A percentile compares a stretch with the other conserved stretches of the same genome.
Evolutionary conservation across 1,284 basidiomycete species (phyloP).

Genomic region (Apiotrichum laibachii): DNA sequence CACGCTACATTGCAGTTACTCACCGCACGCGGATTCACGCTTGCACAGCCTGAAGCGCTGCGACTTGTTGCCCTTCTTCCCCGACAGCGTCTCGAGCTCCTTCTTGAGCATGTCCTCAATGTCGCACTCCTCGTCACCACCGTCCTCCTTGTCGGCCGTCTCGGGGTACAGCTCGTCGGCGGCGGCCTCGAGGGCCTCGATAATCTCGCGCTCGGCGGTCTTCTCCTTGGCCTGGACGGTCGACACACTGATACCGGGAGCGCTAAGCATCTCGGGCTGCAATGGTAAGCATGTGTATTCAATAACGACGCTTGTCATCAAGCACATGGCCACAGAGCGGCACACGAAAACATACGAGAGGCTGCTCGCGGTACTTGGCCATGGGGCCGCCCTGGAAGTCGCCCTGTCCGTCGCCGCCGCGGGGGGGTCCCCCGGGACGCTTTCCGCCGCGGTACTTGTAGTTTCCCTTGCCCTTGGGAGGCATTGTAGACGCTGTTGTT

Average conservation of each 20-base stretch:
- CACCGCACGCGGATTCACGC: slow-evolving; percentile 34
- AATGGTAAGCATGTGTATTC: neutral
- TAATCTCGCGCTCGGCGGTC: slow-evolving; percentile 41
- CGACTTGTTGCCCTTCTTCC: slow-evolving; percentile 28
- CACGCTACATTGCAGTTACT: neutral
- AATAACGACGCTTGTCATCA: no score
- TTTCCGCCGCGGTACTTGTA: slow-evolving; percentile 2
- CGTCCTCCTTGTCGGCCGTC: slow-evolving; percentile 16
- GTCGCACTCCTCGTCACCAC: slow-evolving; percentile 33
- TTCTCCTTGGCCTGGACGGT: slow-evolving; percentile 40
- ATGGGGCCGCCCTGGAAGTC: slow-evolving; percentile 16
- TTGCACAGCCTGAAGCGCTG: slow-evolving; percentile 34
- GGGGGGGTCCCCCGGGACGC: slow-evolving; percentile 8
- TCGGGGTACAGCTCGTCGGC: slow-evolving; percentile 47
- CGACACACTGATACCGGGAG: slow-evolving; percentile 39
- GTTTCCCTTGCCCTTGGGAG: slow-evolving; percentile 3
- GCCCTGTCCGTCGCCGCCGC: slow-evolving; percentile 20
- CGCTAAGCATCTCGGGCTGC: slow-evolving; percentile 36
- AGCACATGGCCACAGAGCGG: no score
- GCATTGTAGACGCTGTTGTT: neutral
- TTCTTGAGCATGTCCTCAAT: slow-evolving; percentile 42
- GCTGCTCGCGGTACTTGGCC: slow-evolving; percentile 19
- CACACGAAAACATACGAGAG: slow-evolving; percentile 10
- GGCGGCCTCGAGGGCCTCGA: slow-evolving; percentile 41
- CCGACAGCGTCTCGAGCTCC: slow-evolving; percentile 35